Evolutionary conservation across 2,329 filamentous ascomycete genomes (phyloP).

Genomic region (Endocalyx cinctus): DNA sequence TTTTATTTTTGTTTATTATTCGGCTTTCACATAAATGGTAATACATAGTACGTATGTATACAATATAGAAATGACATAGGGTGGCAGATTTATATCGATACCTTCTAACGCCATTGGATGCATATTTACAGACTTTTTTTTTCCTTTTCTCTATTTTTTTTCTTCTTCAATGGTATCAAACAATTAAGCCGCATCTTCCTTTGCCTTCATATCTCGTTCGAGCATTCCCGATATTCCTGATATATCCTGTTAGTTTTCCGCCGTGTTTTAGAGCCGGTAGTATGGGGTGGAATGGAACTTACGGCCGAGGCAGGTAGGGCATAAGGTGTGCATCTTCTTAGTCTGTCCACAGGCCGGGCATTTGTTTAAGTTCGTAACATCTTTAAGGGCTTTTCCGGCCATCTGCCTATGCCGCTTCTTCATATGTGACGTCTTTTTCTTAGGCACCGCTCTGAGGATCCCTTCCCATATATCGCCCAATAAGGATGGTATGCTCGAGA

Average conservation of each 20-base stretch:
- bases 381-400: slow-evolving; percentile 91
- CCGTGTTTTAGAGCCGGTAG: no score
- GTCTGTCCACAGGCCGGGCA: slow-evolving; percentile 84
- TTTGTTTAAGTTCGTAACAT: slow-evolving; percentile 79
- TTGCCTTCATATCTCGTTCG: slow-evolving; percentile 15
- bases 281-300: no score
- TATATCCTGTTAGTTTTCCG: slow-evolving; percentile 1
- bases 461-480: slow-evolving; percentile 88
- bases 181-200: slow-evolving; percentile 5
- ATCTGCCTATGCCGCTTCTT: slow-evolving; percentile 91
- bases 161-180: no score
- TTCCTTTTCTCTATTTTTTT: no score
- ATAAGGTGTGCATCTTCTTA: slow-evolving; percentile 86
- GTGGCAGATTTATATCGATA: no score
- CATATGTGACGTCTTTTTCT: slow-evolving; percentile 97
- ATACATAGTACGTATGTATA: no score
- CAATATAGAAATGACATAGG: slow-evolving; percentile 9
- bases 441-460: slow-evolving; percentile 85
- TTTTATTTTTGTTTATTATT: no score
- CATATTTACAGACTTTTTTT: no score
- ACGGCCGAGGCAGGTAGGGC: slow-evolving; percentile 83
- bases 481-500: slow-evolving; percentile 63
- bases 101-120: slow-evolving; percentile 12
- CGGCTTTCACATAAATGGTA: no score
- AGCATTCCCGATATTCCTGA: slow-evolving; percentile 21